Evolutionary conservation across 768 basidiomycete genomes (phyloP), one percentile per base, ranked within the genome.

Genomic region (Leccinum ochraceum): DNA sequence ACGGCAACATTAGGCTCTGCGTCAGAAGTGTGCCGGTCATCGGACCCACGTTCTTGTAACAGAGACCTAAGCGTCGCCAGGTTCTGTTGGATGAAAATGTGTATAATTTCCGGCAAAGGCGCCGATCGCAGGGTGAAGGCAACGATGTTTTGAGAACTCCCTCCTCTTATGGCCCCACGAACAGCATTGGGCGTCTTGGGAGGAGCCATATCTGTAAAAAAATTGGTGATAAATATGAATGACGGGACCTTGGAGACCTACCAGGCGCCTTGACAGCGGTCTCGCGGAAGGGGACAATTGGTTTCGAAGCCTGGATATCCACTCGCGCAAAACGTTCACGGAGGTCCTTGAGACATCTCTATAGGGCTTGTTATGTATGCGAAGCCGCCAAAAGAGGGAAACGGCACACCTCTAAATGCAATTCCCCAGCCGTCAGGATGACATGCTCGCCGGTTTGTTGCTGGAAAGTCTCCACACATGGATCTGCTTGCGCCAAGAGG

Each of bases 371-470:
- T 58, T 24, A 49, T 14, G 44, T n/a, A 17, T 14, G 32, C 26
- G 6, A 52, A 32, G 7, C n/a, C 34, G 4, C 22, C 36, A 56
- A 26, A 26, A n/a, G 17, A 11, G 55, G 48, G 58, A 48, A 6
- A 22, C 30, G 49, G 62, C 80, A 39, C 57, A 94, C 95, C 86
- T 98, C 97, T 26, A 98, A 78, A 74, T 98, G 97, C 51, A 99
- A 77, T 70, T 98, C 96, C 34, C 97, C 97, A 1, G 97, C 97
- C 3, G 92, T 92, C 61, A 98, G 75, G 63, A 99, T 97, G 58
- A 99, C 97, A 73, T 97, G 90, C 73, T 99, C 97, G 34, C 97
- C 97, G 0, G 95, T 97, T 67, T 93, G 86, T 74, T 98, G 97
- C 66, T 98, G 95, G 73, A 98, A 95, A 0, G 92, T 95, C 71